A percentile compares a stretch with the other conserved stretches of the same genome.
Conservation (phyloP, 75 land plant genomes). For the Chamaecyparis obtusa region DNA sequence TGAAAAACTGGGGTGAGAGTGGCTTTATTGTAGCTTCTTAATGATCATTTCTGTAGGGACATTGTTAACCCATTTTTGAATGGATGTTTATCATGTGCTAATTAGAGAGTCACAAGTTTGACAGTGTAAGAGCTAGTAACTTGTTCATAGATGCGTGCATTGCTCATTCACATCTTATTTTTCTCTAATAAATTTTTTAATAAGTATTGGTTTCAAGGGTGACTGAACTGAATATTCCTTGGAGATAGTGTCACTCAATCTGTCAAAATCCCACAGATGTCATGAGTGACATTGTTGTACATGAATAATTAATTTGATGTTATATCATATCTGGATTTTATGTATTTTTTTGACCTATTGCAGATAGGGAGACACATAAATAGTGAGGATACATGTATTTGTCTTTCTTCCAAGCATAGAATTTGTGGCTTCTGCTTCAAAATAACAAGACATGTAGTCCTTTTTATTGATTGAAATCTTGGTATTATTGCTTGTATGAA, state of each 20-base stretch:
- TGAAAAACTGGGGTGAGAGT: constrained; percentile 6
- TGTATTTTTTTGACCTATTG: no score
- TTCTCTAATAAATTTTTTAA: neutral
- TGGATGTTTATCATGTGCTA: neutral
- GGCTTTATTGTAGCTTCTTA: neutral
- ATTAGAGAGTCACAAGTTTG: constrained; percentile 7
- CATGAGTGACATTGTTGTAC: neutral
- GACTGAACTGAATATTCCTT: neutral
- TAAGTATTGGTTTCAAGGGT: neutral
- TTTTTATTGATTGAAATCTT: no score
- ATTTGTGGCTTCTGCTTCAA: neutral
- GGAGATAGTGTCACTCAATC: neutral
- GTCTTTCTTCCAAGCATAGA: neutral
- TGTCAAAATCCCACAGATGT: no score
- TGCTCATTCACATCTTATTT: neutral
- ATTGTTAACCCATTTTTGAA: neutral
- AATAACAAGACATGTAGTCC: no score
- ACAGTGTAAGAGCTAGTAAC: neutral
- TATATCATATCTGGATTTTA: neutral
- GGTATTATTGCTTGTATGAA: no score
- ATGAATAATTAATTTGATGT: neutral
- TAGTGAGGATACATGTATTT: neutral
- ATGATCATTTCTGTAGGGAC: neutral
- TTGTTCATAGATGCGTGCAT: neutral
- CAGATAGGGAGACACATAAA: neutral